These are phyloP conservation scores for Stachybotrys chartarum DNA, from an alignment of 2,329 filamentous ascomycete species.

Conservation along the genomic window DNA sequence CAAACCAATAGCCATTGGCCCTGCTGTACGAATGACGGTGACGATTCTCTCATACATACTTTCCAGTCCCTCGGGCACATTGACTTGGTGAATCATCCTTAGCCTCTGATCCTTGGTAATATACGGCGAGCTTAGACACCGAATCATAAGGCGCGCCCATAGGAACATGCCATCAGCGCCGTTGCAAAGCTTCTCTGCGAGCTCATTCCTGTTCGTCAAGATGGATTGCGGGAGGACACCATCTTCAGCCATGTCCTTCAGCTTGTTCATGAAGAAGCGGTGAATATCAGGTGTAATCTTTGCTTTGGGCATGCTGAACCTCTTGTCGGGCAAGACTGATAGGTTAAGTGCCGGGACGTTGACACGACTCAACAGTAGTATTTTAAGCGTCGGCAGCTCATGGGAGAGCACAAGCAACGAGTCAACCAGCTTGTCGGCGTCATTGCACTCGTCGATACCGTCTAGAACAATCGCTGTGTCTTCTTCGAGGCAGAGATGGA, in stretches of 20 bases:
- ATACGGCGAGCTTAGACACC: not conserved
- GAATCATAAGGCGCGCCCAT: not conserved
- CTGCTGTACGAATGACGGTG: not conserved
- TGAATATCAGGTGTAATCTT: not conserved
- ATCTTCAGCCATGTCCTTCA: not conserved
- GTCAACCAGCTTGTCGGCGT: not conserved
- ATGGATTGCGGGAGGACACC: not conserved
- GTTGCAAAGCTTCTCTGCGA: not conserved
- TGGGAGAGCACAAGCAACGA: not conserved
- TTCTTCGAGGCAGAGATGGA: not conserved
- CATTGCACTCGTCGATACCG: not conserved
- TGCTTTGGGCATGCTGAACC: not conserved
- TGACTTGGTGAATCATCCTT: not conserved
- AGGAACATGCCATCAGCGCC: not conserved
- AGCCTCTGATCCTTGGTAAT: not conserved
- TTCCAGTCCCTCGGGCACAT: not conserved
- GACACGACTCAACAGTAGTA: not conserved
- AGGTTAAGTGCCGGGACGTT: not conserved
- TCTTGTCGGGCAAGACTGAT: not conserved
- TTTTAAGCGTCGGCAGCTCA: not conserved
- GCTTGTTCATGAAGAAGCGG: not conserved
- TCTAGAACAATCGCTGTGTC: not conserved
- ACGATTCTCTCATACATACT: not conserved
- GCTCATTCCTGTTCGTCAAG: not conserved
- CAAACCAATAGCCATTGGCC: not conserved